A percentile compares a stretch with the other conserved stretches of the same genome.
Conservation (phyloP, 345 rosid genomes). For the Pugionium dolabratum region DNA sequence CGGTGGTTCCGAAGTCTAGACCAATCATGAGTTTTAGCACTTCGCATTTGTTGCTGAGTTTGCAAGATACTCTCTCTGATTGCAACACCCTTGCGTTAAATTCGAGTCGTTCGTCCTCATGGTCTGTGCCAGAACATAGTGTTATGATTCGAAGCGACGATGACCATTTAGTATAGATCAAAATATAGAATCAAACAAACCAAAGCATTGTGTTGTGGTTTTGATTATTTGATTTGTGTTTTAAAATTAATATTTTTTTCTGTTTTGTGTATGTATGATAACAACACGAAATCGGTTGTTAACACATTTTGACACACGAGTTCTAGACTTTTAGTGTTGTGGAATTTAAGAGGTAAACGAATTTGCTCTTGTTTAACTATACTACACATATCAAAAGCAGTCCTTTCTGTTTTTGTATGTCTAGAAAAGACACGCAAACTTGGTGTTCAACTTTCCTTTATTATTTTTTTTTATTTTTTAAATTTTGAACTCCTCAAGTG, state of each 20-base stretch:
- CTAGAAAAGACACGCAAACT: slow-evolving; percentile 7
- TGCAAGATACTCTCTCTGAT: slow-evolving; percentile 94
- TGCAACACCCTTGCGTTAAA: slow-evolving; percentile 55
- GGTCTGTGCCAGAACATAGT: slow-evolving; percentile 45
- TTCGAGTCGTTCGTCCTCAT: slow-evolving; percentile 61
- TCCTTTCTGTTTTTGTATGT: too few relatives aligned
- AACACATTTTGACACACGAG: too few relatives aligned
- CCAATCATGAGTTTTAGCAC: slow-evolving; percentile 79
- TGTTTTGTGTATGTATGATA: not conserved
- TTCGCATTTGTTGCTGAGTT: slow-evolving; percentile 68
- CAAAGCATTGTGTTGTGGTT: not conserved
- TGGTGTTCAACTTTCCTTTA: not conserved
- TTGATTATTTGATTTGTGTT: slow-evolving; percentile 27
- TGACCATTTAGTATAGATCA: slow-evolving; percentile 30
- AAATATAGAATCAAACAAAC: not conserved
- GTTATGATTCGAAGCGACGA: slow-evolving; percentile 33
- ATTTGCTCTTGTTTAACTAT: not conserved
- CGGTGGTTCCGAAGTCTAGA: slow-evolving; percentile 40
- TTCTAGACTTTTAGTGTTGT: not conserved
- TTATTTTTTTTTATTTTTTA: not conserved
- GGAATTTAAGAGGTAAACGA: not conserved
- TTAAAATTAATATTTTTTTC: slow-evolving; percentile 18
- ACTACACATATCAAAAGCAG: not conserved
- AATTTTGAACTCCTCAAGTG: not conserved
- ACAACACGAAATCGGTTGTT: not conserved